Percentiles rank a stretch among this genome's conserved stretches.
Conservation (phyloP, 2,329 filamentous ascomycete species). For the Fusarium algeriense region DNA sequence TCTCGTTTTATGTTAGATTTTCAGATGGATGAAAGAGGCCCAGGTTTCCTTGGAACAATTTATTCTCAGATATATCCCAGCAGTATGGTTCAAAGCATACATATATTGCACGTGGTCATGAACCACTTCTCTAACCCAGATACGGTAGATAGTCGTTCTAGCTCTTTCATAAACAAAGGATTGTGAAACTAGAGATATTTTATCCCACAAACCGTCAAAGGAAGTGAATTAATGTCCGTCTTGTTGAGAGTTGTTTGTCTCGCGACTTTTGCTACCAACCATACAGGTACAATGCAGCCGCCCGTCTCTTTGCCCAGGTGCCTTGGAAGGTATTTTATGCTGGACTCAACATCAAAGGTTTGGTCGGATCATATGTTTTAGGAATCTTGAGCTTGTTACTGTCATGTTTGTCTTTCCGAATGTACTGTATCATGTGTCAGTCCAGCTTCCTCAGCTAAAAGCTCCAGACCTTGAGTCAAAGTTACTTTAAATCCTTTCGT, state of each 20-base stretch:
- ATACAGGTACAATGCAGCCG: not conserved
- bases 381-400: not conserved
- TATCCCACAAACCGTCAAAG: not conserved
- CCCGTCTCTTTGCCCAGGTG: not conserved
- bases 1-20: too few relatives aligned
- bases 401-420: not conserved
- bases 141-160: rapidly evolving
- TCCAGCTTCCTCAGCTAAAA: not conserved
- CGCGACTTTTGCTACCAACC: not conserved
- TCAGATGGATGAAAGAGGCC: rapidly evolving
- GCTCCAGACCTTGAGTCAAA: not conserved
- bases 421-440: rapidly evolving
- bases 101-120: too few relatives aligned
- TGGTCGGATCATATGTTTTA: too few relatives aligned
- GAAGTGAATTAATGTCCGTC: too few relatives aligned
- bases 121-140: rapidly evolving
- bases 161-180: too few relatives aligned
- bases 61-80: too few relatives aligned
- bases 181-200: not conserved
- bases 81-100: not conserved
- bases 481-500: too few relatives aligned
- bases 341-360: too few relatives aligned
- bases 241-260: not conserved
- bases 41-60: too few relatives aligned
- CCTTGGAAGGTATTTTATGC: too few relatives aligned